These are phyloP conservation scores for Boletellus ananas DNA, from an alignment of 768 basidiomycete species.

Conservation along the genomic window DNA sequence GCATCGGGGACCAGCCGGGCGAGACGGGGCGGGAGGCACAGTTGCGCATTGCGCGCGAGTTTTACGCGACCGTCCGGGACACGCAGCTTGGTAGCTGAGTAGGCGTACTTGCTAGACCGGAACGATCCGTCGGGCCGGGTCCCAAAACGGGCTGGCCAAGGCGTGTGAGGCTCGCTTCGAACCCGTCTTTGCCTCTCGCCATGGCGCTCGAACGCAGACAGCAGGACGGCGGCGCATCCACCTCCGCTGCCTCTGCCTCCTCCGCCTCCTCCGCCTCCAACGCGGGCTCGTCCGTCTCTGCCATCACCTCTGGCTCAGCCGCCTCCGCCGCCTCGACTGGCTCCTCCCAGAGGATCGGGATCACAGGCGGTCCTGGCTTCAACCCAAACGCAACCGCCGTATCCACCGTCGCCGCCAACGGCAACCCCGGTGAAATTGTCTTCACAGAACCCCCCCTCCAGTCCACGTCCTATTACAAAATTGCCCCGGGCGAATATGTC, in stretches of 20 bases:
- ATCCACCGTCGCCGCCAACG: slow-evolving; percentile 34
- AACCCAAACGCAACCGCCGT: slow-evolving; percentile 18
- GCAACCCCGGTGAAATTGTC: slow-evolving; percentile 41
- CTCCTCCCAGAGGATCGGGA: slow-evolving; percentile 8
- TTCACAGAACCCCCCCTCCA: slow-evolving; percentile 58
- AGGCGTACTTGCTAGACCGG: too few species aligned
- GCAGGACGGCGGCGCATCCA: slow-evolving; percentile 8
- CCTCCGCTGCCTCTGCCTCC: background rate
- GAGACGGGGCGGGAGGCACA: slow-evolving; percentile 74
- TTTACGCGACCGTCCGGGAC: slow-evolving; percentile 80
- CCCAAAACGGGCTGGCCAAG: slow-evolving; percentile 13
- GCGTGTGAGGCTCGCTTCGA: slow-evolving; percentile 11
- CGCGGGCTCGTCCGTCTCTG: background rate
- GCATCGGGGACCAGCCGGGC: slow-evolving; percentile 54
- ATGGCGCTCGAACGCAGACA: slow-evolving; percentile 26
- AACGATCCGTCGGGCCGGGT: background rate
- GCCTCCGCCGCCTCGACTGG: background rate
- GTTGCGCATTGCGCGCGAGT: slow-evolving; percentile 76
- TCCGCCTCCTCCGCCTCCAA: background rate
- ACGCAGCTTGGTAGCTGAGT: too few species aligned
- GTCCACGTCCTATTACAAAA: slow-evolving; percentile 63
- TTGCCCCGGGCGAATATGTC: slow-evolving; percentile 49
- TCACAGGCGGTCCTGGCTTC: slow-evolving; percentile 27
- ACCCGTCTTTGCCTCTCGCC: background rate
- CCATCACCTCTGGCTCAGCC: background rate